These are phyloP conservation scores for Fraxinus sp. DNA, from an alignment of 305 asterid genomes.

Conservation along the genomic window DNA sequence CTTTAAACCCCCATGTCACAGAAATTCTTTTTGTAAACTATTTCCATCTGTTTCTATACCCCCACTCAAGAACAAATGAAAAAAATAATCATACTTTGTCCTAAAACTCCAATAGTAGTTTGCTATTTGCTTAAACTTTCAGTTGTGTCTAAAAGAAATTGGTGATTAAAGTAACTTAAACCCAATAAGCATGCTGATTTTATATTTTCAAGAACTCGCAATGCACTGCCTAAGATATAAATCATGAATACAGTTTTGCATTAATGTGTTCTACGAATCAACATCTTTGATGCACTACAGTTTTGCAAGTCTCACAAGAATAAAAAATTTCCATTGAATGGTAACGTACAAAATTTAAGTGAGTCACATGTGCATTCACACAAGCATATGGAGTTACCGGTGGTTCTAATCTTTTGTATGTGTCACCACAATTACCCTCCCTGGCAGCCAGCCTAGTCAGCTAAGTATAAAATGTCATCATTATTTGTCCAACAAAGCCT, in stretches of 20 bases:
- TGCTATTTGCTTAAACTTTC: neutral
- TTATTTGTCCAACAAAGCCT: neutral
- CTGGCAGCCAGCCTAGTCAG: neutral
- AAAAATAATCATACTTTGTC: neutral
- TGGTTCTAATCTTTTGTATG: slow-evolving; percentile 1
- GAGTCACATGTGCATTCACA: neutral
- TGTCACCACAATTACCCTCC: neutral
- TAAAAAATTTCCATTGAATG: neutral
- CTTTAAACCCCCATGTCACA: neutral
- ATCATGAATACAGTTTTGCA: neutral
- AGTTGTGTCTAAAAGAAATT: neutral
- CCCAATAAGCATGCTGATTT: neutral
- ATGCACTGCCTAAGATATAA: neutral
- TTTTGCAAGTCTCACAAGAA: neutral
- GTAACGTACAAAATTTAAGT: neutral
- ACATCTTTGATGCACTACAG: neutral
- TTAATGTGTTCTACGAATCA: neutral
- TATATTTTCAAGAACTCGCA: neutral
- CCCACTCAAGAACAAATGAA: neutral
- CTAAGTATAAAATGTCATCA: neutral
- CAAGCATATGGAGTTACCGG: neutral
- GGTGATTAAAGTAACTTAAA: slow-evolving; percentile 1
- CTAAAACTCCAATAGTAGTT: neutral
- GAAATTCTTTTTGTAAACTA: neutral
- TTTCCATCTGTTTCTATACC: neutral